Percentiles rank a stretch among this genome's conserved stretches.
These are phyloP conservation scores for Proliferodiscus dingleyae DNA, from an alignment of 2,329 filamentous ascomycete species.

Conservation along the genomic window DNA sequence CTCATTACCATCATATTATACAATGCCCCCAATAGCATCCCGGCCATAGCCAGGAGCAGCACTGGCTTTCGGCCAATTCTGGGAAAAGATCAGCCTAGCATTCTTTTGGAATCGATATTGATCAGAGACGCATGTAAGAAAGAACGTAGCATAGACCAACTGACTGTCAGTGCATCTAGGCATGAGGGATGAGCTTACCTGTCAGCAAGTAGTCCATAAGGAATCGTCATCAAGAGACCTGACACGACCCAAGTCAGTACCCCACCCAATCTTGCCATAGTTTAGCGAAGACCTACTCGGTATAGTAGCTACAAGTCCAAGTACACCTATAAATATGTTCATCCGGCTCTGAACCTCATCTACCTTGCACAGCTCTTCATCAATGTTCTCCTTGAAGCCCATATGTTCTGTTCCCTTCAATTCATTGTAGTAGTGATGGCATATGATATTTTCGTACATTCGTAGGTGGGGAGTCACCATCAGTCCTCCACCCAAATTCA, in stretches of 20 bases:
- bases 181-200: too few relatives aligned
- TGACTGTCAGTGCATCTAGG: too few relatives aligned
- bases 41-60: constrained; percentile 26
- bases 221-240: constrained; percentile 32
- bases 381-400: constrained; percentile 26
- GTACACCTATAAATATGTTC: constrained; percentile 33
- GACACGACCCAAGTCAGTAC: constrained; percentile 9
- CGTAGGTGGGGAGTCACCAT: constrained; percentile 32
- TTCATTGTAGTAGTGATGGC: constrained; percentile 34
- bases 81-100: too few relatives aligned
- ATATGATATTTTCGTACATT: constrained; percentile 37
- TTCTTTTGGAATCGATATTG: too few relatives aligned
- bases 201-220: constrained; percentile 37
- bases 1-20: constrained; percentile 32
- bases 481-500: constrained; percentile 28
- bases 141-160: too few relatives aligned
- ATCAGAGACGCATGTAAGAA: too few relatives aligned
- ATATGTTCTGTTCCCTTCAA: constrained; percentile 21
- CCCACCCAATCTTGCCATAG: not conserved
- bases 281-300: constrained; percentile 23
- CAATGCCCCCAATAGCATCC: constrained; percentile 27
- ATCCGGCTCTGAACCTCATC: constrained; percentile 34
- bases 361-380: constrained; percentile 35
- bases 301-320: constrained; percentile 29
- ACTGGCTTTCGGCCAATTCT: constrained; percentile 6